Evolutionary conservation across 2,329 filamentous ascomycete species (phyloP), one percentile per base, ranked within the genome.

Genomic region (Chaetomium sp.): DNA sequence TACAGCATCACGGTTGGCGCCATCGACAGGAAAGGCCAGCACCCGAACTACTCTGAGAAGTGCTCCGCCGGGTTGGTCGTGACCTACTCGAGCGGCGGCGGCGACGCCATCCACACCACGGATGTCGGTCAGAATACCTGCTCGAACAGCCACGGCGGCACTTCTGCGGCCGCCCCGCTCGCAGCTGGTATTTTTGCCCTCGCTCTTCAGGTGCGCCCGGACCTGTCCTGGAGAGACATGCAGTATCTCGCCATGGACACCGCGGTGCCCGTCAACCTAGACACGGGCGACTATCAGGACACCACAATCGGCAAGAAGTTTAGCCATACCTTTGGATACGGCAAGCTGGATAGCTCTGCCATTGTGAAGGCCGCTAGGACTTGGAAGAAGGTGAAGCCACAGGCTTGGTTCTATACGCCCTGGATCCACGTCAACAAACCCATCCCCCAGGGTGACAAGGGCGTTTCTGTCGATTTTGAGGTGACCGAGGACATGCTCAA

Each of bases 1-100:
- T 99, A 98, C 83, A 97, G 93, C 76, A 95, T 99, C 72, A 97
- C 93, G 0, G 93, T 99, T 21, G 95, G 95, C 45, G 94, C 94
- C 38, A 90, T 99, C 67, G 93, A 97, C 75, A 85, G 92, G 65
- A 87, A 90, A 70, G 93, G 94, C 47, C 78, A 85, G n/a, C 94
- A 98, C 74, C 93, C 95, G 0, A 95, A 94, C 76, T 99, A 99
- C 77, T 97, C 94, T 0, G 95, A 99, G 77, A 90, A 92, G 68
- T 99, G 95, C 80, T 97, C 94, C 3, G 95, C 95, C 25, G 92
- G 97, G 75, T 82, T 99, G 55, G 93, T 97, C 2, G 95, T 99
- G 10, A 96, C 95, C 0, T 99, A 98, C 77, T 97, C 93, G 74
- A 97, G 93, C 77, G 95, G 95, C 64, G 88, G 87, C 69, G 87